Percentiles rank a stretch among this genome's conserved stretches.
phyloP scores from a whole-genome alignment of 2,329 filamentous ascomycete genomes.

The Colletotrichum horii region DNA sequence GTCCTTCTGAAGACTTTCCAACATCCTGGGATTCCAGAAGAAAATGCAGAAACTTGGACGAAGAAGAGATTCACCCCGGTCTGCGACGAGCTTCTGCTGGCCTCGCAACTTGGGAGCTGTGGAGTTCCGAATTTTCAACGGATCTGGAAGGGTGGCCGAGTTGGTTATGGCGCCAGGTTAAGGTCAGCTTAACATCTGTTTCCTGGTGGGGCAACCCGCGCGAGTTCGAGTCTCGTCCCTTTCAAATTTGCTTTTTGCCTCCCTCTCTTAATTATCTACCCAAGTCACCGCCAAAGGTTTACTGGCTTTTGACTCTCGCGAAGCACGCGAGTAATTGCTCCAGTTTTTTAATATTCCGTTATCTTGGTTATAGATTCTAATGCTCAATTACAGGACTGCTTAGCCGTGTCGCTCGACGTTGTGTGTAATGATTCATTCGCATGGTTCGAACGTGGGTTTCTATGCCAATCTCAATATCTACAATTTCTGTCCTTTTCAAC shows the following conservation, averaged over 20 bases:
- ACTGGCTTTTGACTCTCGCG: not conserved
- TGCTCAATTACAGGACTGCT: not conserved
- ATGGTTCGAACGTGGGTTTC: not conserved
- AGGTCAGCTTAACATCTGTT: not conserved
- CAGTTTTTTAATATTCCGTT: not conserved
- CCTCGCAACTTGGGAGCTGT: not conserved
- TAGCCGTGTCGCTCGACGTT: not conserved
- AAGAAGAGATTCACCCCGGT: not conserved
- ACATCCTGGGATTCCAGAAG: not conserved
- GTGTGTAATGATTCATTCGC: not conserved
- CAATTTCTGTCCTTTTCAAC: not conserved
- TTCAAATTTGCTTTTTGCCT: not conserved
- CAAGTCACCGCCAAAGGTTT: not conserved
- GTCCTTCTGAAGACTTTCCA: not conserved
- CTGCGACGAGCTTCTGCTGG: not conserved
- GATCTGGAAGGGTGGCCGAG: not conserved
- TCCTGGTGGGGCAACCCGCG: not conserved
- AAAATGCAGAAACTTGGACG: not conserved
- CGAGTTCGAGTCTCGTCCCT: not conserved
- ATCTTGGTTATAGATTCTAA: not conserved
- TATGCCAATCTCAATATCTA: not conserved
- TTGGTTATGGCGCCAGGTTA: not conserved
- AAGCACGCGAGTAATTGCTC: not conserved
- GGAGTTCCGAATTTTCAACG: accelerated
- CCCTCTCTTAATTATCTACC: not conserved